phyloP scores from a whole-genome alignment of 1,284 basidiomycete species.

The Tetrapyrgos nigripes region DNA sequence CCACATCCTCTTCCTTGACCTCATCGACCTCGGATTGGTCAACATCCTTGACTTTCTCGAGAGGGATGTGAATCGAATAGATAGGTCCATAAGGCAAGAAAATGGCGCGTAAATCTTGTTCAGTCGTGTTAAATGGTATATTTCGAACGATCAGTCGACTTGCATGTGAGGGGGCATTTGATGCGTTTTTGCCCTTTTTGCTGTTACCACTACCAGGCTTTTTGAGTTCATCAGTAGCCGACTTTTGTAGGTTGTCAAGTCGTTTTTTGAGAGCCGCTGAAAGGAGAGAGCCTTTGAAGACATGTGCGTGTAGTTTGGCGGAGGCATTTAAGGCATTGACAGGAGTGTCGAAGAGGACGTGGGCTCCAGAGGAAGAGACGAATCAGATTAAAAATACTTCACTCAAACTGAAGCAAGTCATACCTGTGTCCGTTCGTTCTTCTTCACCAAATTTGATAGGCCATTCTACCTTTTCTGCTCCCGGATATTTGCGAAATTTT shows the following conservation, averaged over 20 bases:
- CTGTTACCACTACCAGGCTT: constrained; percentile 23
- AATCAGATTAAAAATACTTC: constrained; percentile 7
- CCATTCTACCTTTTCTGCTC: constrained; percentile 77
- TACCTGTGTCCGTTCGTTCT: constrained; percentile 45
- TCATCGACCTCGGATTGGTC: constrained; percentile 28
- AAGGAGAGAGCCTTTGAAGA: constrained; percentile 89
- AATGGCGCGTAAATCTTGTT: constrained; percentile 86
- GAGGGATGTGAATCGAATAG: constrained; percentile 85
- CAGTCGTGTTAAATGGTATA: constrained; percentile 82
- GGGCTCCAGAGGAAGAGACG: constrained; percentile 52
- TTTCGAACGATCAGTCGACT: constrained; percentile 94
- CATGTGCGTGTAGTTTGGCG: constrained; percentile 89
- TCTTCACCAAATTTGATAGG: constrained; percentile 57
- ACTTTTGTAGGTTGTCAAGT: constrained; percentile 71
- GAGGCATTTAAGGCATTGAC: constrained; percentile 77
- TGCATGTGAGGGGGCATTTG: constrained; percentile 63
- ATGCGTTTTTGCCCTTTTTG: constrained; percentile 30
- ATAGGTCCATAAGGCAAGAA: constrained; percentile 93
- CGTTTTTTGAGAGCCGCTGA: constrained; percentile 93
- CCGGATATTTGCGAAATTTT: constrained; percentile 81
- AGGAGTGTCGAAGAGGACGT: constrained; percentile 81
- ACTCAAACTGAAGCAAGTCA: constrained; percentile 15
- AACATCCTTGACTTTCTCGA: constrained; percentile 27
- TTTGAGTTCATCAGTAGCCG: constrained; percentile 36
- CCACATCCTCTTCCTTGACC: constrained; percentile 18